Evolutionary conservation across 2,329 filamentous ascomycete genomes (phyloP).

Genomic region (Diaporthe amygdali): DNA sequence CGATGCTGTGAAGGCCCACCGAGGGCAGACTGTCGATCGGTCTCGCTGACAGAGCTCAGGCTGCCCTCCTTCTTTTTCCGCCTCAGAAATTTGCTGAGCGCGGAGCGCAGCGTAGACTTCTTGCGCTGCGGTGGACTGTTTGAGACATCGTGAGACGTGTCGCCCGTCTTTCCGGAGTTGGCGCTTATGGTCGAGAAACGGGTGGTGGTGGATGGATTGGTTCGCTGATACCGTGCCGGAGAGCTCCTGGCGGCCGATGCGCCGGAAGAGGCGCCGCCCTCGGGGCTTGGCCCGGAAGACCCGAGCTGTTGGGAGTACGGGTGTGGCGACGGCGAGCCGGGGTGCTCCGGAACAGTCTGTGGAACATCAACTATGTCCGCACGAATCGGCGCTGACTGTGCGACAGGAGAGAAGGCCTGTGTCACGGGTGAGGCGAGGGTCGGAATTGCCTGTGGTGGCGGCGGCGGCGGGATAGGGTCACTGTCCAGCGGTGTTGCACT

Average conservation of each 20-base stretch:
- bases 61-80: slow-evolving; percentile 56
- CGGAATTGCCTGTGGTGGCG: slow-evolving; percentile 29
- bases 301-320: slow-evolving; percentile 26
- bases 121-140: slow-evolving; percentile 52
- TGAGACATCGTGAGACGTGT: slow-evolving; percentile 30
- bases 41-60: slow-evolving; percentile 34
- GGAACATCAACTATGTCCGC: slow-evolving; percentile 27
- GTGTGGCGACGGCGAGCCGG: slow-evolving; percentile 31
- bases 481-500: slow-evolving; percentile 35
- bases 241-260: slow-evolving; percentile 24
- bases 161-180: slow-evolving; percentile 40
- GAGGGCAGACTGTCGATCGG: slow-evolving; percentile 33
- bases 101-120: slow-evolving; percentile 61
- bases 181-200: slow-evolving; percentile 56
- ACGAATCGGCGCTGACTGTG: slow-evolving; percentile 20
- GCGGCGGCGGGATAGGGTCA: slow-evolving; percentile 17
- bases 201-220: slow-evolving; percentile 45
- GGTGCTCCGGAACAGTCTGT: slow-evolving; percentile 27
- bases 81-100: slow-evolving; percentile 63
- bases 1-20: slow-evolving; percentile 45
- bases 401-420: slow-evolving; percentile 11
- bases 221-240: slow-evolving; percentile 37
- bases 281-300: slow-evolving; percentile 26
- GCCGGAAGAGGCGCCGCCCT: slow-evolving; percentile 20
- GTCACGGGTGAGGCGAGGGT: slow-evolving; percentile 21